phyloP scores from a whole-genome alignment of 2,329 filamentous ascomycete genomes.

The Penicillium sp. region DNA sequence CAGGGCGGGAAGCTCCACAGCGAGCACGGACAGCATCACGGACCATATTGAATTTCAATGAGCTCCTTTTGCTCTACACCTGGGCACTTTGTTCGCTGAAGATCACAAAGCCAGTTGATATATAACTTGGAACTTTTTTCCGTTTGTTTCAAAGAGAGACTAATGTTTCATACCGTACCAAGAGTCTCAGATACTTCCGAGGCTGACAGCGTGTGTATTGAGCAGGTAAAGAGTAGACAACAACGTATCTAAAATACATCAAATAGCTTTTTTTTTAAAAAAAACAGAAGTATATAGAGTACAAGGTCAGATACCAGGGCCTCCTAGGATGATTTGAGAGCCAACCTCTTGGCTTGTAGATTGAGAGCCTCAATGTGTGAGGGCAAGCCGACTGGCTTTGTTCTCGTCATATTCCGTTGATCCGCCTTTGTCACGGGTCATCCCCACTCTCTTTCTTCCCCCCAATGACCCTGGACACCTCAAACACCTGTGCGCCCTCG shows the following conservation, averaged over 20 bases:
- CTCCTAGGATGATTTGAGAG: no score
- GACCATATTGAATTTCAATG: slow-evolving; percentile 7
- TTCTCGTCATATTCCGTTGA: slow-evolving; percentile 9
- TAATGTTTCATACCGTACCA: not conserved
- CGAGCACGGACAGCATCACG: slow-evolving; percentile 23
- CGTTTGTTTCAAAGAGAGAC: not conserved
- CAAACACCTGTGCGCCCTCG: slow-evolving; percentile 7
- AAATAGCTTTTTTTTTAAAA: no score
- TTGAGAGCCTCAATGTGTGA: not conserved
- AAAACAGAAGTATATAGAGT: no score
- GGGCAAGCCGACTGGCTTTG: not conserved
- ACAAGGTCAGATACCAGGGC: no score
- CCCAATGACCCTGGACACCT: slow-evolving; percentile 9
- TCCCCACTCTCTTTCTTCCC: slow-evolving; percentile 4
- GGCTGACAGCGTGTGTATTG: no score
- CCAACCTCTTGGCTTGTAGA: not conserved
- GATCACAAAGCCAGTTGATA: no score
- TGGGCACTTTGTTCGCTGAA: not conserved
- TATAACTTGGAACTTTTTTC: no score
- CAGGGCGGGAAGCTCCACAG: slow-evolving; percentile 11
- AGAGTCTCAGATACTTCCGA: no score
- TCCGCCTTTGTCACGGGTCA: slow-evolving; percentile 14
- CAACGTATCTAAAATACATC: no score
- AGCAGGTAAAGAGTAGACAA: no score
- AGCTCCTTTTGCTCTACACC: no score